phyloP scores from a whole-genome alignment of 768 basidiomycete species.

The Russula earlei region DNA sequence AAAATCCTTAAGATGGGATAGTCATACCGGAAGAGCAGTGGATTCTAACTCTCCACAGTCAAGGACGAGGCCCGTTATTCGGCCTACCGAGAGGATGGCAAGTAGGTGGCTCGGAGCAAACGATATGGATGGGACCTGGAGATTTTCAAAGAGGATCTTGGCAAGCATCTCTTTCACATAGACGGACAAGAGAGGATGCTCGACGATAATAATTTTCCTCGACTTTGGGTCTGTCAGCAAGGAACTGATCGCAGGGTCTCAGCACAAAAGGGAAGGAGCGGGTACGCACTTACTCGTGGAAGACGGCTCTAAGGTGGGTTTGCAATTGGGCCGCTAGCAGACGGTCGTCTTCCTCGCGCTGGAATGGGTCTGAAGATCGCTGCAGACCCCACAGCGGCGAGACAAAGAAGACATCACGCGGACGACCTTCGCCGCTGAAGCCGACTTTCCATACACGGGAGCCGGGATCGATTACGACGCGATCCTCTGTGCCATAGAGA shows the following conservation, averaged over 20 bases:
- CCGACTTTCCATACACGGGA: conserved; percentile 95
- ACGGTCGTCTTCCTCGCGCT: conserved; percentile 64
- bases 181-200: conserved; percentile 79
- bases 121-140: conserved; percentile 85
- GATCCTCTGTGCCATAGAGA: conserved; percentile 92
- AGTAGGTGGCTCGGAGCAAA: conserved; percentile 87
- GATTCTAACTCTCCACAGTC: conserved; percentile 93
- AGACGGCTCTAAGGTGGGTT: conserved; percentile 62
- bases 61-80: conserved; percentile 87
- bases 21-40: conserved; percentile 71
- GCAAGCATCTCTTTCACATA: conserved; percentile 86
- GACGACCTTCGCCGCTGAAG: conserved; percentile 90
- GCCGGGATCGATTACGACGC: conserved; percentile 91
- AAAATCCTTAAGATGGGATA: background rate
- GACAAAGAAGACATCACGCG: conserved; percentile 75
- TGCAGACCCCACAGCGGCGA: conserved; percentile 52
- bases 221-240: conserved; percentile 92
- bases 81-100: conserved; percentile 74
- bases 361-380: conserved; percentile 42
- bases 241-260: conserved; percentile 42
- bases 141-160: conserved; percentile 78
- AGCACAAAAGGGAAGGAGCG: conserved; percentile 17
- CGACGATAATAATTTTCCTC: conserved; percentile 87
- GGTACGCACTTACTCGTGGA: conserved; percentile 59
- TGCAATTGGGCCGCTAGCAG: conserved; percentile 64